Conservation (phyloP, 2,329 filamentous ascomycete genomes). For the Paecilomyces sp. region DNA sequence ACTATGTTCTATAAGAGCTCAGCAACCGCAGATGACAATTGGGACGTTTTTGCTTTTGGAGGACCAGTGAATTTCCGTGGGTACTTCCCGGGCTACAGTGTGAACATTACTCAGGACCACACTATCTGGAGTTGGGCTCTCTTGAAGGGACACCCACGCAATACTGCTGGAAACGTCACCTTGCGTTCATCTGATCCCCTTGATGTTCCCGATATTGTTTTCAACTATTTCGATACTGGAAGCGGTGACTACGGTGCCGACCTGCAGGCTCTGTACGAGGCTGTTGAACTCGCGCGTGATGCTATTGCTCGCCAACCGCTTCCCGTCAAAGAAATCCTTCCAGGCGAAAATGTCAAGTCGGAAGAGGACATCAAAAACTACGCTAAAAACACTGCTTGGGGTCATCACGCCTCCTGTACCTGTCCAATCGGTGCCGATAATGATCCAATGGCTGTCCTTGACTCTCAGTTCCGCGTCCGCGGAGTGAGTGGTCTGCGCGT, state of each 20-base stretch:
- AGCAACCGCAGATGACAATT: no score
- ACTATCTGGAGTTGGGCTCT: slow-evolving; percentile 43
- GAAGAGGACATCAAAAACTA: not conserved
- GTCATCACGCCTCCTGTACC: not conserved
- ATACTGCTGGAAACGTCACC: slow-evolving; percentile 42
- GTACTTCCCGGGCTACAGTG: no score
- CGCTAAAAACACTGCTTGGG: not conserved
- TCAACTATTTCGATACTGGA: not conserved
- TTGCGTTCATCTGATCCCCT: slow-evolving; percentile 13
- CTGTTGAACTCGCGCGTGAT: not conserved
- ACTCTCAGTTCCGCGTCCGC: not conserved
- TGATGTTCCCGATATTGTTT: not conserved
- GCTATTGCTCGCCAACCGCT: not conserved
- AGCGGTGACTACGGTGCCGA: not conserved
- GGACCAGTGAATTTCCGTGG: no score
- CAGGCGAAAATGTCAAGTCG: not conserved
- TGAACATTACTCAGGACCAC: no score
- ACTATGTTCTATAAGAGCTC: slow-evolving; percentile 17
- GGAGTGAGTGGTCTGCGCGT: not conserved
- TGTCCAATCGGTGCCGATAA: not conserved
- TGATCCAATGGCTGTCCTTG: not conserved
- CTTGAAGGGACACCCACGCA: slow-evolving; percentile 36
- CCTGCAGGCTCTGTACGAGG: not conserved
- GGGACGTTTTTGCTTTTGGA: no score
- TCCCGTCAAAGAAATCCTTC: not conserved